Evolutionary conservation across 208 protist species (phyloP), one percentile per base, ranked within the genome.

Genomic region (Crithidia thermophila): DNA sequence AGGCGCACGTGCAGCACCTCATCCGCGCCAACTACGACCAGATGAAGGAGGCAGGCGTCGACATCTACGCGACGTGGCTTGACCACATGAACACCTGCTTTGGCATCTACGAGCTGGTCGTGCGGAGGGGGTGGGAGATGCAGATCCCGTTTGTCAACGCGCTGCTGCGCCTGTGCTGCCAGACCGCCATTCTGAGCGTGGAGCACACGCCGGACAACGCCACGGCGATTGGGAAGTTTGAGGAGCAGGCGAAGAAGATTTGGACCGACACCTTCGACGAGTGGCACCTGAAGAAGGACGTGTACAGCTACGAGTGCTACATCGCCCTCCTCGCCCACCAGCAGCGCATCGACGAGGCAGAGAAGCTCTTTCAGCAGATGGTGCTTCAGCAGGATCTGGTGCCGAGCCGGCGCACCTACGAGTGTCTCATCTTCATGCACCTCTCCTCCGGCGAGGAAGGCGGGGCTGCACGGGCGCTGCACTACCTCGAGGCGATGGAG

Each of bases 341-440:
- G 69, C 91, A 96, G 63, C 85, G 85, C 18, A 93, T 94, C 53
- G 82, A 93, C 59, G 88, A 94, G 75, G 91, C 91, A 20, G 87
- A 96, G 63, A 91, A 86, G 63, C 57, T 91, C 18, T 96, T 96
- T 55, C 91, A 96, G 77, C 74, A 96, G 51, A 88, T 94, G 81
- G 81, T 90, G 23, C 52, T 96, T 42, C 82, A 91, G 56, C 77
- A 94, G 36, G 81, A 93, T 43, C 59, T 91, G 34, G 79, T 78
- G 59, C 88, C 91, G 16, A 91, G 75, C 34, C 74, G 88, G 36
- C 80, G 91, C 45, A 94, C 91, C 8, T 97, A 94, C 60, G 87
- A 94, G 46, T 88, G 81, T 39, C 75, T 97, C n/a, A 85, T 97
- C 65, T 93, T 94, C 59, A 97, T 97, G 91, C 91, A 97, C 67